Conservation (phyloP, 2,329 filamentous ascomycete species). For the Colletotrichum sp. region DNA sequence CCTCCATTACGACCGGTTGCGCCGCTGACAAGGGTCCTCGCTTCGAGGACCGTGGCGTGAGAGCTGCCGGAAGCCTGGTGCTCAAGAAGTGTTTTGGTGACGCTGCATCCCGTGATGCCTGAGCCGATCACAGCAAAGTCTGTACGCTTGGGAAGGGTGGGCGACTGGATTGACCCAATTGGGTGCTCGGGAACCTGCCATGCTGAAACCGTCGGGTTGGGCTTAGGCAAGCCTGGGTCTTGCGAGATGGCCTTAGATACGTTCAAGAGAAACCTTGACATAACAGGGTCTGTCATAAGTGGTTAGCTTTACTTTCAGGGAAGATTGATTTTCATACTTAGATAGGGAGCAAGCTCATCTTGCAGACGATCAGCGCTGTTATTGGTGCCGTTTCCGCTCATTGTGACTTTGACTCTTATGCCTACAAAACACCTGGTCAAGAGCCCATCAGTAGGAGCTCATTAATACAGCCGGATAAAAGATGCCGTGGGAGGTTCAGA, state of each 20-base stretch:
- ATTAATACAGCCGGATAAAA: not conserved
- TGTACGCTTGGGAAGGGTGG: conserved; percentile 9
- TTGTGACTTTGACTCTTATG: not conserved
- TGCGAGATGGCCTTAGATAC: not conserved
- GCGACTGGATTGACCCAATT: conserved; percentile 1
- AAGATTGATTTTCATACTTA: not conserved
- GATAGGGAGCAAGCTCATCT: not conserved
- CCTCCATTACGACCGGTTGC: conserved; percentile 36
- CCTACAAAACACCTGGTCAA: not conserved
- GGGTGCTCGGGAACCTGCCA: conserved; percentile 27
- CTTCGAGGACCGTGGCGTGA: conserved; percentile 29
- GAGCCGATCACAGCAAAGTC: conserved; percentile 42
- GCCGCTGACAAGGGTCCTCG: conserved; percentile 28
- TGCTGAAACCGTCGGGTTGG: conserved; percentile 38
- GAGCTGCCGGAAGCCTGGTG: conserved; percentile 1
- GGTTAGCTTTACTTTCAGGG: rapidly evolving
- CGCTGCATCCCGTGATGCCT: conserved; percentile 36
- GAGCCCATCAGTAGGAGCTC: not conserved
- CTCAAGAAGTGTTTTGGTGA: conserved; percentile 32
- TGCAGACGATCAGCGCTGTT: not conserved
- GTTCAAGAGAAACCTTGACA: not conserved
- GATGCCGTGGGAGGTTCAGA: not conserved
- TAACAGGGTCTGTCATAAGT: not conserved
- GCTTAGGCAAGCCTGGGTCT: conserved; percentile 38
- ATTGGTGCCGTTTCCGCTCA: not conserved